Evolutionary conservation across 2,329 filamentous ascomycete genomes (phyloP), one percentile per base, ranked within the genome.

Genomic region (Xylariaceae sp.): DNA sequence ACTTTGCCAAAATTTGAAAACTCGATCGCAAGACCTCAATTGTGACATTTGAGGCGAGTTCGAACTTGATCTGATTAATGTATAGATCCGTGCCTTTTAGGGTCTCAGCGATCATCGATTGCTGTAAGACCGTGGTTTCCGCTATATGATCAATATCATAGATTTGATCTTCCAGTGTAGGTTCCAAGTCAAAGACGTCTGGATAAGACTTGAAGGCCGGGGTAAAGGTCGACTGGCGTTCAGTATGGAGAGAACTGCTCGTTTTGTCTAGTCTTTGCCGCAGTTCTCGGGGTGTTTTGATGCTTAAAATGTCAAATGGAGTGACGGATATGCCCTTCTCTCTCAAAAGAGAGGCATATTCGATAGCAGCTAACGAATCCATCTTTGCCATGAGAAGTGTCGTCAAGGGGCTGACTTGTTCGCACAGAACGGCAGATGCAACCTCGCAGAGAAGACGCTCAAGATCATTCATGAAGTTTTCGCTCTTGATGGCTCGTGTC

Each of bases 51-150:
- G 71, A 50, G 0, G 78, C 70, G 9, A 89, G 74, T n/a, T 82
- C 76, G 1, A 95, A 71, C 65, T 88, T 82, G 9, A 94, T 76
- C 77, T 86, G 87, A 66, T 96, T 97, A 74, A 88, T 89, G 69
- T 97, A 96, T 6, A 86, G 80, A 51, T 73, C 74, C 1, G 78
- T 64, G 61, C 86, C 77, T 15, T 76, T 78, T 2, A 79, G 73
- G 0, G 90, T 92, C 74, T 96, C 90, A 0, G 83, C 79, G 13
- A 96, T 78, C 90, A 96, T 95, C 1, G 90, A 86, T 15, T 81
- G 76, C 67, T 97, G 92, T 8, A 94, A 77, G 11, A 86, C 81
- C 3, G 87, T 92, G 70, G 90, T 94, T 3, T 80, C 80, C 15
- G 80, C 70, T n/a, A 86, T 67, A 23, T 76, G 72, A 39, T 78